These are phyloP conservation scores for Klebsormidium nitens DNA, from an alignment of 139 green algal genomes.

Conservation along the genomic window DNA sequence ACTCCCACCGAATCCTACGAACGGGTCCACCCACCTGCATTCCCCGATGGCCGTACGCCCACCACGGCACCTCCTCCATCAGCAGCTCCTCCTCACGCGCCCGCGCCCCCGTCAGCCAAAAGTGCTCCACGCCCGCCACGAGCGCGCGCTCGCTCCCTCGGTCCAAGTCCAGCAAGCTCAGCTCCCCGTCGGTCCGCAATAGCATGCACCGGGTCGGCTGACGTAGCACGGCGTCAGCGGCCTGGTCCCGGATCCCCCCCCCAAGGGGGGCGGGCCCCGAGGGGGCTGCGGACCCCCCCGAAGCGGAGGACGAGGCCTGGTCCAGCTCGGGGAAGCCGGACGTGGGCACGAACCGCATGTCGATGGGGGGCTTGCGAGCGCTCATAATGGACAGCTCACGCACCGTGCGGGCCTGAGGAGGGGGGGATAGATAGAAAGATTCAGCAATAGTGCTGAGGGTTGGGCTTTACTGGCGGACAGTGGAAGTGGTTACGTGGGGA, in stretches of 20 bases:
- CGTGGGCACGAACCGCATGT: conserved; percentile 36
- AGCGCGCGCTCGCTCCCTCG: conserved; percentile 55
- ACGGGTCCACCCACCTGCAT: conserved; percentile 92
- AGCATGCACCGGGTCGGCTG: conserved; percentile 60
- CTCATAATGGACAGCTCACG: conserved; percentile 78
- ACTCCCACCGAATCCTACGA: too few relatives aligned
- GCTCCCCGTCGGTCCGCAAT: conserved; percentile 69
- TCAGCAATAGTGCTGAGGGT: too few relatives aligned
- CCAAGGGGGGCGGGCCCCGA: too few relatives aligned
- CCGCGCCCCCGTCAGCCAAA: conserved; percentile 36
- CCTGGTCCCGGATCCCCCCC: too few relatives aligned
- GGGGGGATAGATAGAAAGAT: too few relatives aligned
- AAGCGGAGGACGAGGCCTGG: too few relatives aligned
- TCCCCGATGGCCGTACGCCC: conserved; percentile 80
- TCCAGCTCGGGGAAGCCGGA: too few relatives aligned
- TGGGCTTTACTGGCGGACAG: too few relatives aligned
- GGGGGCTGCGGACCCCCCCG: too few relatives aligned
- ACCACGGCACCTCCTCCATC: conserved; percentile 84
- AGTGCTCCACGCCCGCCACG: conserved; percentile 37
- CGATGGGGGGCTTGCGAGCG: conserved; percentile 33
- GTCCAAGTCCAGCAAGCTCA: conserved; percentile 80
- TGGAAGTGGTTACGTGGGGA: too few relatives aligned
- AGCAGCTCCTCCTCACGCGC: conserved; percentile 19
- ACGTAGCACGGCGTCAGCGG: too few relatives aligned
- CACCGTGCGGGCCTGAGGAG: conserved; percentile 33